A percentile compares a stretch with the other conserved stretches of the same genome.
phyloP scores from a whole-genome alignment of 257 asterid species.

The Solanum medicagineum region DNA sequence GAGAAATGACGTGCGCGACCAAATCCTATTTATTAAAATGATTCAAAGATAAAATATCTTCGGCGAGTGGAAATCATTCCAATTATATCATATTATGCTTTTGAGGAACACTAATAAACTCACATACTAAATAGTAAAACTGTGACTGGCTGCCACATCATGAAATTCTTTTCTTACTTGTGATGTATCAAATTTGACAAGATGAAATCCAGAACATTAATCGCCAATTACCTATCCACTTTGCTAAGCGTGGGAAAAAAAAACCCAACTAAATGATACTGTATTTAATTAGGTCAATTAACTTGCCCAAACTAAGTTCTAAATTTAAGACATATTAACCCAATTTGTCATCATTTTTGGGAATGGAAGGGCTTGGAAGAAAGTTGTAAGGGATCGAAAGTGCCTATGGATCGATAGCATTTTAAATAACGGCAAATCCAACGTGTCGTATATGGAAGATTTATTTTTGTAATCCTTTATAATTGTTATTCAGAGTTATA shows the following conservation, averaged over 20 bases:
- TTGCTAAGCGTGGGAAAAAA: background rate
- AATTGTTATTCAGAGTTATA: background rate
- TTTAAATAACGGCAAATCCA: background rate
- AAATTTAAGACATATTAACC: background rate
- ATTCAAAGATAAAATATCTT: background rate
- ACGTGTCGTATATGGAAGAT: background rate
- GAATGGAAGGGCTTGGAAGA: too few relatives aligned
- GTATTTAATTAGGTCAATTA: background rate
- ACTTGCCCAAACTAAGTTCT: background rate
- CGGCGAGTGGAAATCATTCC: background rate
- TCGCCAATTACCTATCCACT: background rate
- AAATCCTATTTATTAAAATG: background rate
- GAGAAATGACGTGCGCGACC: background rate
- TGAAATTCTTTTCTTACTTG: background rate
- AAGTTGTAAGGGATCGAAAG: too few relatives aligned
- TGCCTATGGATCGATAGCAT: too few relatives aligned
- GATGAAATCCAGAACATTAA: background rate
- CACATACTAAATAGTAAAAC: background rate
- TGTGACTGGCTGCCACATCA: background rate
- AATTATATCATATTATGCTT: background rate
- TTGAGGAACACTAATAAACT: background rate
- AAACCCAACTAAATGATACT: background rate
- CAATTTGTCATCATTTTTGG: background rate
- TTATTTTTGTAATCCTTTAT: background rate
- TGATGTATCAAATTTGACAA: background rate